Evolutionary conservation across 345 rosid species (phyloP), one percentile per base, ranked within the genome.

Genomic region (Pelargonium nanum): DNA sequence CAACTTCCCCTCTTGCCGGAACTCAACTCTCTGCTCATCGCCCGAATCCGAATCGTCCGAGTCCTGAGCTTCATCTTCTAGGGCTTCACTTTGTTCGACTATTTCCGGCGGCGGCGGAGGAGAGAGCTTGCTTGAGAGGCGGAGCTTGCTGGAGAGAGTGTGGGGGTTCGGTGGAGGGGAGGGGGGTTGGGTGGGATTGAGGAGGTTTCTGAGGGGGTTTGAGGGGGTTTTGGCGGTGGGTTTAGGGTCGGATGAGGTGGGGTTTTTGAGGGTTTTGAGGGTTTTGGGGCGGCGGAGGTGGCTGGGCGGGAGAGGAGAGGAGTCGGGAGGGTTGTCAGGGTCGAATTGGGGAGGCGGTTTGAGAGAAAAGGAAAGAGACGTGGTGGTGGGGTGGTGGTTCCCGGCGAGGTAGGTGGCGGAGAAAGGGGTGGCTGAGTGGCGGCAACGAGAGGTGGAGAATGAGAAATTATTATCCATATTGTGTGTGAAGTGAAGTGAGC

Each of bases 1-100:
- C 30, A 93, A 80, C 84, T 93, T 93, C 22, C 91, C 94, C 24
- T 74, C 71, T 65, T 93, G 89, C 6, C 85, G 84, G 72, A 78
- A 82, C 8, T 77, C 86, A 10, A 68, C 56, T 13, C 54, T 23
- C 26, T 16, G 51, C 17, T 53, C 24, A 50, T 12, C 40, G 17
- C 19, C 22, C 48, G 50, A 55, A 70, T 65, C 64, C 2, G 58
- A 17, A 13, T 55, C 60, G 16, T 60, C 75, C 21, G 69, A 44
- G 20, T 44, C 56, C 17, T 58, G 70, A 16, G 65, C 51, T 66
- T 68, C 77, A 17, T 60, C 55, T 45, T 62, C 59, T 2, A 59
- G 68, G 52, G 59, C 53, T 57, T 52, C 53, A 13, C 57, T 34
- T 56, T 25, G 28, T 2, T 22, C 44, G 19, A 65, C 40, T 0